A percentile compares a stretch with the other conserved stretches of the same genome.
Conservation (phyloP, 352 stramenopile species). For the Saprolegnia diclina region DNA sequence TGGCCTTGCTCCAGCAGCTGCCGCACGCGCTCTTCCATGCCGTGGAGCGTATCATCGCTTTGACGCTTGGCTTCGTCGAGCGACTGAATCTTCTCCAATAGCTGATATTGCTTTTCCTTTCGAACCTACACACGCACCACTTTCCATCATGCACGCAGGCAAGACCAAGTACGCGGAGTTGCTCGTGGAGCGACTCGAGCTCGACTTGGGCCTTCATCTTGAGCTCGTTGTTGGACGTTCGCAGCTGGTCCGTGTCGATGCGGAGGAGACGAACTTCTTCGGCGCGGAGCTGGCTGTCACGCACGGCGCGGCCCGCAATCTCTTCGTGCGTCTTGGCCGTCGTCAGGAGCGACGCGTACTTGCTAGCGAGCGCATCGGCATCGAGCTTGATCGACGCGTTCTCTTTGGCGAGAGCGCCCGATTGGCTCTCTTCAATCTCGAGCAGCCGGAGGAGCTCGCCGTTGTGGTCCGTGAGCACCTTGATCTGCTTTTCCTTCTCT, state of each 20-base stretch:
- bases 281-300: conserved; percentile 88
- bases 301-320: conserved; percentile 77
- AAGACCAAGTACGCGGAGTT: conserved; percentile 69
- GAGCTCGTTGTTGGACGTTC: conserved; percentile 88
- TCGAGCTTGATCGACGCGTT: conserved; percentile 60
- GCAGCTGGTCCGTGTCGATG: conserved; percentile 87
- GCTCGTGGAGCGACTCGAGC: conserved; percentile 92
- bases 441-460: conserved; percentile 91
- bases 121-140: conserved; percentile 35
- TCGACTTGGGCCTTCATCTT: conserved; percentile 95
- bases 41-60: conserved; percentile 85
- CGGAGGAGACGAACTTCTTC: conserved; percentile 83
- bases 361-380: conserved; percentile 78
- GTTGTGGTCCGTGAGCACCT: conserved; percentile 94
- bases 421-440: conserved; percentile 91
- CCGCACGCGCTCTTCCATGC: conserved; percentile 88
- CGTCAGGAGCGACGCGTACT: conserved; percentile 85
- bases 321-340: conserved; percentile 92
- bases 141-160: neutral
- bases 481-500: conserved; percentile 90
- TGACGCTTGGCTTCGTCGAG: conserved; percentile 91
- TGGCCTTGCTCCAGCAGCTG: conserved; percentile 84
- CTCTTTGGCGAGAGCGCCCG: conserved; percentile 48
- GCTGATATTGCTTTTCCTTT: conserved; percentile 97
- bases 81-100: conserved; percentile 94